These are phyloP conservation scores for Rhodofomes roseus DNA, from an alignment of 1,284 basidiomycete species.

Conservation along the genomic window DNA sequence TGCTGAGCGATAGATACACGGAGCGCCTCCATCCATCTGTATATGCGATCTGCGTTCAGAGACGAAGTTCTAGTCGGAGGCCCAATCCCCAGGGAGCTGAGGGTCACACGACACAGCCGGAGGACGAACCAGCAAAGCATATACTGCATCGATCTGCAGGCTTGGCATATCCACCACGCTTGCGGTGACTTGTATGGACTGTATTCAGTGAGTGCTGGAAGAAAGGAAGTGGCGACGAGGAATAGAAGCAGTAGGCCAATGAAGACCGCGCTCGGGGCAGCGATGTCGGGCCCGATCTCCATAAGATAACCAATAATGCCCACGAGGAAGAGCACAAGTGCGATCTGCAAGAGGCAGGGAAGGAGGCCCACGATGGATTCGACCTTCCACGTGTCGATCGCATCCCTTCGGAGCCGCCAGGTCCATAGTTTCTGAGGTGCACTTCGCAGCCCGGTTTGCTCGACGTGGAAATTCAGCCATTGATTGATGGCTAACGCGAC, in stretches of 20 bases:
- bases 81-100: too few relatives aligned
- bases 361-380: not conserved
- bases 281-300: not conserved
- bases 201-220: not conserved
- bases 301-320: slow-evolving; percentile 1
- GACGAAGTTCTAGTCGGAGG: too few relatives aligned
- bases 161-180: not conserved
- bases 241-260: not conserved
- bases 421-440: not conserved
- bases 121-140: not conserved
- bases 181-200: slow-evolving; percentile 5
- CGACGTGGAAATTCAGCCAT: not conserved
- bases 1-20: not conserved
- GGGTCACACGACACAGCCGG: too few relatives aligned
- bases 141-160: not conserved
- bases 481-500: not conserved
- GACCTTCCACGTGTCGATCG: slow-evolving; percentile 1
- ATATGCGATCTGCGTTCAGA: too few relatives aligned
- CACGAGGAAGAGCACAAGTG: slow-evolving; percentile 5
- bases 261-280: not conserved
- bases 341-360: slow-evolving; percentile 5
- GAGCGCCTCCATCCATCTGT: too few relatives aligned
- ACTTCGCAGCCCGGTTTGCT: not conserved
- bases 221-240: not conserved
- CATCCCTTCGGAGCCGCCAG: not conserved